Base-by-base conservation (phyloP, 2,329 filamentous ascomycete genomes). In the Diplodia sapinea region DNA sequence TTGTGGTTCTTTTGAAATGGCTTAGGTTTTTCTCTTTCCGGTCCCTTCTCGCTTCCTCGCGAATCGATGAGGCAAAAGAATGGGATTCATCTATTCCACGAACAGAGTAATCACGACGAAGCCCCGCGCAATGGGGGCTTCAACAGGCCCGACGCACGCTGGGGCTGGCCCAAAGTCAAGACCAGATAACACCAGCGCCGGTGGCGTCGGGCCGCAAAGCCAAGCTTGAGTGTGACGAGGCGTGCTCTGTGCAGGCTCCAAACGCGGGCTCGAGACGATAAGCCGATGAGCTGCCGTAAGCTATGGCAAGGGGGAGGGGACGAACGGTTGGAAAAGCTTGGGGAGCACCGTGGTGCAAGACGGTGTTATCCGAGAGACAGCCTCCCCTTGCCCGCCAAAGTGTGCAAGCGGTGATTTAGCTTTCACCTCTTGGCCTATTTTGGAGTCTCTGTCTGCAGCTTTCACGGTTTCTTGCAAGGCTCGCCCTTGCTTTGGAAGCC, bases 221-320 rank as follows among this genome's bases (percentile, higher is more conserved):
- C 29, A 63, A 63, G 59, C 59, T 26, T 26, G 36, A 63, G 59
- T 63, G 59, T 51, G 59, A 63, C 59, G 47, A 63, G 47, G 59
- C 47, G 59, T 51, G 59, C 15, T 52, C n/a, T 23, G 59, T 52
- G 43, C 50, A 15, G 31, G 23, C 31, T 26, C 36, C 59, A 51
- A 51, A 36, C 29, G 12, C 6, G 57, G 43, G 33, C 1, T 15
- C 11, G 23, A 23, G 33, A 49, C 9, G 26, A 9, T 31, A 13
- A 50, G 40, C 57, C 4, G 13, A 15, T 36, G 23, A 29, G 57
- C 40, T 50, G 43, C 57, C 12, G 40, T 47, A 47, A 15, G 2
- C 40, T 36, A 6, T 20, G 26, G 26, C 5, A 13, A 23, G 26
- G 40, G 57, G 57, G 57, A 50, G 26, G 40, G 3, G 17, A 31